phyloP scores from a whole-genome alignment of 306 rosid genomes.

The Notholithocarpus densiflorus region DNA sequence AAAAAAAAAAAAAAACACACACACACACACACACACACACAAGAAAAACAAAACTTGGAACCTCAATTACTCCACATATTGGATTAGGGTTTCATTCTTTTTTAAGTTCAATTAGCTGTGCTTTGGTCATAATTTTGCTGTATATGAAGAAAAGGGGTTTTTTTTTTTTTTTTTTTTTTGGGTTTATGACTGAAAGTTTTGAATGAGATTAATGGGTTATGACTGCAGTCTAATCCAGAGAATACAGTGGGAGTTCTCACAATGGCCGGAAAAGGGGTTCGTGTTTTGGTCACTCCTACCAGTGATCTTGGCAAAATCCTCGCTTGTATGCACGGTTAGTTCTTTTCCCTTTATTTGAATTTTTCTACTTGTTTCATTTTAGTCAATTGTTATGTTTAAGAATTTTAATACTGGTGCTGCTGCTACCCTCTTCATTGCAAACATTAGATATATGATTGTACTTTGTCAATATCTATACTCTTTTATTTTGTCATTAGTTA shows the following conservation, averaged over 20 bases:
- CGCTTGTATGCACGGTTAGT: slow-evolving; percentile 91
- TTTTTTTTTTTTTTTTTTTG: neutral
- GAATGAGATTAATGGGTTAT: slow-evolving; percentile 17
- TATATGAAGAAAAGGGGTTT: no score
- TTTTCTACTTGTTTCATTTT: neutral
- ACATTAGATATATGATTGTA: neutral
- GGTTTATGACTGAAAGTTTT: neutral
- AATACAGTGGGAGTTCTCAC: slow-evolving; percentile 92
- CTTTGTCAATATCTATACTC: neutral
- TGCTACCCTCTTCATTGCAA: neutral
- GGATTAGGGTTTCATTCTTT: neutral
- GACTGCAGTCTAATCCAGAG: slow-evolving; percentile 80
- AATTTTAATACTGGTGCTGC: neutral
- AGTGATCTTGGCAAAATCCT: slow-evolving; percentile 89
- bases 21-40: no score
- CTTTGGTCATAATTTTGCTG: no score
- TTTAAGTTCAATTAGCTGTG: no score
- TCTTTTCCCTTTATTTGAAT: neutral
- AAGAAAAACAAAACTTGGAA: neutral
- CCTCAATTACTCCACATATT: neutral
- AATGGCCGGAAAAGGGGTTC: slow-evolving; percentile 92
- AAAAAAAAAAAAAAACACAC: no score
- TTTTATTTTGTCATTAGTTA: no score
- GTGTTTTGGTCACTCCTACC: slow-evolving; percentile 89
- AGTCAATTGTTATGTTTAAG: no score